These are phyloP conservation scores for Zasmidium cellare DNA, from an alignment of 2,329 filamentous ascomycete species.

Conservation along the genomic window DNA sequence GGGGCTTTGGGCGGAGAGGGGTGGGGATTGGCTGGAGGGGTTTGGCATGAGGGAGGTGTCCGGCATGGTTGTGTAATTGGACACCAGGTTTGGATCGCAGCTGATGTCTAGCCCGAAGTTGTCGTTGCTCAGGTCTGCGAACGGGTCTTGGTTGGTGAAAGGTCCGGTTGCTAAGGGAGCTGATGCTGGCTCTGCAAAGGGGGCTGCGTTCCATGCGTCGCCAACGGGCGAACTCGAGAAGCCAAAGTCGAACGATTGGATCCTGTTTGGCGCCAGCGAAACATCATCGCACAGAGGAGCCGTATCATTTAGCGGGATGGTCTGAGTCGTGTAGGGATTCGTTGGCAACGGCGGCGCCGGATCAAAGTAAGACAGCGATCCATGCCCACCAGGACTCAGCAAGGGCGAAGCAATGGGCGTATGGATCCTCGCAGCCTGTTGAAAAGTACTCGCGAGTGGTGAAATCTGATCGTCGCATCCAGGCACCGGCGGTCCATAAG, in stretches of 20 bases:
- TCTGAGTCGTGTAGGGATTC: conserved; percentile 24
- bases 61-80: conserved; percentile 16
- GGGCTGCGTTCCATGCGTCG: conserved; percentile 20
- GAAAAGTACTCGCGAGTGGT: conserved; percentile 32
- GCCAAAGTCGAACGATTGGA: conserved; percentile 35
- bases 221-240: conserved; percentile 27
- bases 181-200: conserved; percentile 18
- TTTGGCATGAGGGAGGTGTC: conserved; percentile 14
- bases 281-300: conserved; percentile 29
- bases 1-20: conserved; percentile 13
- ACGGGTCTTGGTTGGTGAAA: conserved; percentile 23
- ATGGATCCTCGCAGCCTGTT: conserved; percentile 31
- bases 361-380: conserved; percentile 24
- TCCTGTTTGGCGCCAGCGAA: conserved; percentile 25
- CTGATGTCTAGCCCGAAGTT: conserved; percentile 34
- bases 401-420: conserved; percentile 32
- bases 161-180: conserved; percentile 18
- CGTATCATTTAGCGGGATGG: conserved; percentile 31
- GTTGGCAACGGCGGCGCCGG: conserved; percentile 15
- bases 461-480: conserved; percentile 31
- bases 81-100: conserved; percentile 33
- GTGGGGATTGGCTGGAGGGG: conserved; percentile 13
- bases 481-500: conserved; percentile 18
- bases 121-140: conserved; percentile 17
- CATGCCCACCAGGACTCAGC: conserved; percentile 22